Base-by-base conservation (phyloP, 1,284 basidiomycete genomes). In the Cryptococcus jaspeensis region DNA sequence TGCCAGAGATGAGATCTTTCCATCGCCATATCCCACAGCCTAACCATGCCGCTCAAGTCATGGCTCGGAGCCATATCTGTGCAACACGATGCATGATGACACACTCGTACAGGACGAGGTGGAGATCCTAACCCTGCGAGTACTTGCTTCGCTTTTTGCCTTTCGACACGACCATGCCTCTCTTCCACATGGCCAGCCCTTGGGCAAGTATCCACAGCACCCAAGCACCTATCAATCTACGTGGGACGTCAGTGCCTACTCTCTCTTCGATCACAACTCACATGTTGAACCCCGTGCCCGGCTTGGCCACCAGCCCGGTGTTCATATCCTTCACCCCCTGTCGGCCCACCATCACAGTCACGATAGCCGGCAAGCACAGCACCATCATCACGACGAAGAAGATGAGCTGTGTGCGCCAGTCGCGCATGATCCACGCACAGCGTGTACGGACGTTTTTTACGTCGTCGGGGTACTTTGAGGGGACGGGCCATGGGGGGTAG, bases 401-500 rank as follows among this genome's bases (percentile, higher is more conserved):
- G 2, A 41, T 16, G 2, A 58, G 23, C 5, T 61, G 48, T 5
- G 43, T 43, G 6, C 42, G 37, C 59, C 59, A 61, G 20, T 55
- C 45, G 13, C 56, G 37, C 12, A 58, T 20, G 2, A 49, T 46
- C 59, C 59, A 61, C 5, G 59, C 56, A 25, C 48, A 36, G n/a
- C 39, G 36, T 1, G 53, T 58, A 11, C 37, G 28, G 9, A 18
- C 32, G 20, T 51, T 32, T 25, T 47, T n/a, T 32, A 48, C 50
- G 45, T 52, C 40, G 36, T 43, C 41, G 5, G 13, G 45, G 42
- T 50, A 44, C 28, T 41, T 47, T 13, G 28, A 25, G 12, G 56
- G 59, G 15, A 55, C 50, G 0, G 59, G 40, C 44, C 49, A 53
- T 9, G 55, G 52, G 6, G 59, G 59, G 20, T 55, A 55, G 3